Evolutionary conservation across 2,329 filamentous ascomycete species (phyloP).

Genomic region (Paraphoma sp.): DNA sequence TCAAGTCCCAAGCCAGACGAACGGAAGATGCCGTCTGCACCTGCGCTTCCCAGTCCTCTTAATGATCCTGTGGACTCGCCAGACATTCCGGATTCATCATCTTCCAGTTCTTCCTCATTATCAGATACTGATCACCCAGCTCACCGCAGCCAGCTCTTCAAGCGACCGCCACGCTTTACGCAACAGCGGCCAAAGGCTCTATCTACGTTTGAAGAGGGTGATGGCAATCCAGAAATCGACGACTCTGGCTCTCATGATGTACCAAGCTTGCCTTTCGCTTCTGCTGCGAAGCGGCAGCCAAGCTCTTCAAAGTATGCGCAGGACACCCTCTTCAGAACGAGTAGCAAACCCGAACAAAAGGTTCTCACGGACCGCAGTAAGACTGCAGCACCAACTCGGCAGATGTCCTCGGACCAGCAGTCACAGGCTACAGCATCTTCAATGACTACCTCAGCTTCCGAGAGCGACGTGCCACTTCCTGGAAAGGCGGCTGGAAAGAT

Average conservation of each 20-base stretch:
- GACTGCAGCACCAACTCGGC: slow-evolving; percentile 8
- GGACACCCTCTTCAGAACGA: slow-evolving; percentile 8
- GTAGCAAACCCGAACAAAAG: slow-evolving; percentile 17
- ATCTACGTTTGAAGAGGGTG: slow-evolving; percentile 31
- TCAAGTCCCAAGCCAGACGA: slow-evolving; percentile 25
- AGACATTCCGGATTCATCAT: slow-evolving; percentile 30
- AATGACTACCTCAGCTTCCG: slow-evolving; percentile 55
- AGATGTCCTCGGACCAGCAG: slow-evolving; percentile 25
- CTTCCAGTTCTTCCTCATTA: slow-evolving; percentile 40
- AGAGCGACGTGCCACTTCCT: slow-evolving; percentile 32
- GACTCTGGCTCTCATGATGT: slow-evolving; percentile 62
- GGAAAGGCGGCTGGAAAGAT: slow-evolving; percentile 20
- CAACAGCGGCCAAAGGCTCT: slow-evolving; percentile 38
- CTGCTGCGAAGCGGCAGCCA: slow-evolving; percentile 15
- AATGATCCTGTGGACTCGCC: slow-evolving; percentile 28
- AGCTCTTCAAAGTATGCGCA: slow-evolving; percentile 12
- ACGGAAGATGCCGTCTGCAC: slow-evolving; percentile 7
- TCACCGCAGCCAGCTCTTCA: slow-evolving; percentile 54
- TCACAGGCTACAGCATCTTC: slow-evolving; percentile 55
- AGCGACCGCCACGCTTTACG: slow-evolving; percentile 48
- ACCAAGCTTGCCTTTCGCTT: slow-evolving; percentile 53
- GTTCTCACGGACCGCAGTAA: slow-evolving; percentile 5
- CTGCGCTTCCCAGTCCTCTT: slow-evolving; percentile 10
- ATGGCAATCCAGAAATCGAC: slow-evolving; percentile 48
- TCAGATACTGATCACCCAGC: slow-evolving; percentile 47